Percentiles rank a stretch among this genome's conserved stretches.
These are phyloP conservation scores for Salisapilia sapeloensis DNA, from an alignment of 352 stramenopile species.

Conservation along the genomic window DNA sequence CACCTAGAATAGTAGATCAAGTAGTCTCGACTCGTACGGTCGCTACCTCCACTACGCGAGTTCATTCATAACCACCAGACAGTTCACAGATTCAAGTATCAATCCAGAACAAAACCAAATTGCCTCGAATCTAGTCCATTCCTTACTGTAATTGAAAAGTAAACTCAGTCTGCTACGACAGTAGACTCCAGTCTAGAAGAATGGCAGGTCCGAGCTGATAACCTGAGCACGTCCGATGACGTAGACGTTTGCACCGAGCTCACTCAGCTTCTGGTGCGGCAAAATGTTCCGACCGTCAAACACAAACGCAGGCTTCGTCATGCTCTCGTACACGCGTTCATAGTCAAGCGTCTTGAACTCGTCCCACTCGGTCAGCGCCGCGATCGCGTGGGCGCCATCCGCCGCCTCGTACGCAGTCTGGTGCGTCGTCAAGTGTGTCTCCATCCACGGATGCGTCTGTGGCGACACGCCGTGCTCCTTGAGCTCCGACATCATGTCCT, in stretches of 20 bases:
- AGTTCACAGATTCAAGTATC: no score
- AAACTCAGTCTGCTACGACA: no score
- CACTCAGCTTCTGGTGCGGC: slow-evolving; percentile 83
- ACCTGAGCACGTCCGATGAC: slow-evolving; percentile 84
- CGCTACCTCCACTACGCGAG: no score
- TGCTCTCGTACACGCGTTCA: slow-evolving; percentile 87
- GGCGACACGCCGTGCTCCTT: slow-evolving; percentile 83
- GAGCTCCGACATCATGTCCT: slow-evolving; percentile 82
- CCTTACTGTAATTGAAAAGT: no score
- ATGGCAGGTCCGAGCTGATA: slow-evolving; percentile 42
- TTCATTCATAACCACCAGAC: no score
- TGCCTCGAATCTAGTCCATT: no score
- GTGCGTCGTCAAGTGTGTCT: slow-evolving; percentile 39
- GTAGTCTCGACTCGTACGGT: no score
- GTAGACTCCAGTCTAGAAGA: slow-evolving; percentile 11
- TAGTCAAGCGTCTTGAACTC: slow-evolving; percentile 98
- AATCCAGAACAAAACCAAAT: no score
- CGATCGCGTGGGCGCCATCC: slow-evolving; percentile 86
- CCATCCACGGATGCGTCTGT: slow-evolving; percentile 77
- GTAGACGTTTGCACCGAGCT: slow-evolving; percentile 97
- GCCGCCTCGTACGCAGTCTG: slow-evolving; percentile 85
- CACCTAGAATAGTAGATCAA: no score
- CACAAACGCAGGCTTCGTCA: slow-evolving; percentile 98
- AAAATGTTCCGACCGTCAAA: slow-evolving; percentile 99
- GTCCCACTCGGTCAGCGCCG: slow-evolving; percentile 98